These are phyloP conservation scores for Lentithecium fluviatile DNA, from an alignment of 495 filamentous ascomycete genomes.

Conservation along the genomic window DNA sequence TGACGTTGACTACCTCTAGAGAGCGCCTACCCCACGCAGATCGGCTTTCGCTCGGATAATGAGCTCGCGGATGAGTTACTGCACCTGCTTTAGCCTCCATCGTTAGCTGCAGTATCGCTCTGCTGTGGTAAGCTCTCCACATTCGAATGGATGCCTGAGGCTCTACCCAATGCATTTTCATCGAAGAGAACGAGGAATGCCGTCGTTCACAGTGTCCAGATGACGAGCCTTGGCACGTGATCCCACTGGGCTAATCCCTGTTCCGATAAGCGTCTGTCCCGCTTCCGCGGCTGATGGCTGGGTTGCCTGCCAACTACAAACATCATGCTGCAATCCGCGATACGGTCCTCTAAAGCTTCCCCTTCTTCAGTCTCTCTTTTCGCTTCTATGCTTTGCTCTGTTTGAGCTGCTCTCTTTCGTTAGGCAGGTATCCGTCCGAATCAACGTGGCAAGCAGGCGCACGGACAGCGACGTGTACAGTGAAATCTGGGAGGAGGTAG, in stretches of 20 bases:
- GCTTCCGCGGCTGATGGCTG: not conserved
- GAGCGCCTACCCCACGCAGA: not conserved
- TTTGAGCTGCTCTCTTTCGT: not conserved
- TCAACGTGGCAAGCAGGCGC: no score
- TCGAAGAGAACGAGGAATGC: no score
- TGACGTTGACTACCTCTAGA: not conserved
- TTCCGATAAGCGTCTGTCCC: not conserved
- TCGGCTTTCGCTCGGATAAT: not conserved
- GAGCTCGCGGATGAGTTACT: not conserved
- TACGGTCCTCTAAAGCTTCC: not conserved
- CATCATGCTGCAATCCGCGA: slow-evolving; percentile 8
- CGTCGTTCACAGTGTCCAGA: not conserved
- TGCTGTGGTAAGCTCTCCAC: not conserved
- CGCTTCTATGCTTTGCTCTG: not conserved
- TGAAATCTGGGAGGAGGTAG: not conserved
- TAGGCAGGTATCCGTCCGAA: no score
- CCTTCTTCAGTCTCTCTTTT: not conserved
- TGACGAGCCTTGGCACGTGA: not conserved
- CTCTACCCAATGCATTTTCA: not conserved
- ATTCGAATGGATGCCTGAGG: not conserved
- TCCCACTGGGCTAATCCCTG: not conserved
- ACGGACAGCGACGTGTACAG: no score
- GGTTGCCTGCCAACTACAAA: not conserved
- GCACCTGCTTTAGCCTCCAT: not conserved
- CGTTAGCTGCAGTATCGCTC: not conserved